Evolutionary conservation across 129 eudicot genomes (phyloP), one percentile per base, ranked within the genome.

Genomic region (Pittosporum tobira): DNA sequence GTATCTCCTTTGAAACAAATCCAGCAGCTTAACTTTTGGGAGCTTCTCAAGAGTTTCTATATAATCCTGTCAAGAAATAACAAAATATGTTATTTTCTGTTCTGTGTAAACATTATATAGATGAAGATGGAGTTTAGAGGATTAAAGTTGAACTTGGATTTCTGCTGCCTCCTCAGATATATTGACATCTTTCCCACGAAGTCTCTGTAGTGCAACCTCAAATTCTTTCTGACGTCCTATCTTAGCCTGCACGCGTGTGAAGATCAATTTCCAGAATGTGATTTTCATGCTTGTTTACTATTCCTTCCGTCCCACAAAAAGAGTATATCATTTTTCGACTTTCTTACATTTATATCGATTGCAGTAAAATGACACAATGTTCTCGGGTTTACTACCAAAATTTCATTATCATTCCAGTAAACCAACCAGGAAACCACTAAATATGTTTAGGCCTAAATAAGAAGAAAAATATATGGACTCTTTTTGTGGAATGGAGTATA

Each of bases 1-100:
- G 73, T 90, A 85, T 80, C 95, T 75, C 71, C 64, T 83, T 59
- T 86, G 84, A 73, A 90, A 90, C 75, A 90, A 73, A 54, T 90
- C 94, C 16, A 82, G 56, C 27, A 86, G 6, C 64, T 73, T 80
- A 73, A 89, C 88, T 77, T 80, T 78, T 11, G 95, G 98, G 47
- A 90, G 94, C 71, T 54, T 67, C 57, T 78, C 77, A 31, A 90
- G 89, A 22, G 85, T 84, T 66, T 78, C 81, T 62, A 85, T 80
- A 67, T 83, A 82, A 60, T 83, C 85, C 98, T 90, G 84, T 46
- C 29, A 73, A 51, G 22, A 29, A 66, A 34, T 51, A 37, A 31
- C 57, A 38, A 67, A 45, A 20, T n/a, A 30, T 31, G 45, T 75
- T 30, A 70, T 43, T 48, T 49, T 66, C 28, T 53, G 16, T 25